These are phyloP conservation scores for Epichloe amarillans DNA, from an alignment of 2,329 filamentous ascomycete species.

Conservation along the genomic window DNA sequence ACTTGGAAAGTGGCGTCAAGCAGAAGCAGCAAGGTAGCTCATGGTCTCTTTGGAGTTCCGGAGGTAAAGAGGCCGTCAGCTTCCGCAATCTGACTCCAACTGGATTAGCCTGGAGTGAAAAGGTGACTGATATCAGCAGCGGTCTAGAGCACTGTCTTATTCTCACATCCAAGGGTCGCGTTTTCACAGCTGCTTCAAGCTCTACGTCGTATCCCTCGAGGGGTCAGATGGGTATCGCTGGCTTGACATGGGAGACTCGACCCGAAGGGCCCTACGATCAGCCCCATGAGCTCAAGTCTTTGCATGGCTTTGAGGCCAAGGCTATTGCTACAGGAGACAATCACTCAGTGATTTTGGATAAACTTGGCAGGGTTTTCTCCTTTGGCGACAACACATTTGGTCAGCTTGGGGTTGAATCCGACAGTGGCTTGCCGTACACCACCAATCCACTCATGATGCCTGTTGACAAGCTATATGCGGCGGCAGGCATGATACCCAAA, in stretches of 20 bases:
- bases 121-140: constrained; percentile 57
- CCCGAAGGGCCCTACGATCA: constrained; percentile 68
- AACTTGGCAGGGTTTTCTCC: constrained; percentile 62
- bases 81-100: constrained; percentile 60
- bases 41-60: constrained; percentile 60
- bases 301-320: constrained; percentile 57
- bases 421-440: constrained; percentile 44
- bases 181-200: constrained; percentile 80
- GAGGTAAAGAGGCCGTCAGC: constrained; percentile 34
- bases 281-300: constrained; percentile 61
- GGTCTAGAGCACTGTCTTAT: constrained; percentile 80
- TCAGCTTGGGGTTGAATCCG: constrained; percentile 75
- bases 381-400: constrained; percentile 88
- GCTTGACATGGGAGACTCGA: constrained; percentile 65
- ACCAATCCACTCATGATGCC: constrained; percentile 61
- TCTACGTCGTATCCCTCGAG: constrained; percentile 63
- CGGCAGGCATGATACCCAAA: constrained; percentile 45
- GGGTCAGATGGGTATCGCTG: constrained; percentile 80
- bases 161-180: constrained; percentile 68
- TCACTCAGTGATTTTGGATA: constrained; percentile 70
- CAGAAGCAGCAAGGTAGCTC: constrained; percentile 36
- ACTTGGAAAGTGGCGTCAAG: constrained; percentile 55
- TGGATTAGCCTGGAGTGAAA: constrained; percentile 55
- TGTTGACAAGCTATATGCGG: constrained; percentile 58
- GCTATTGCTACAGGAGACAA: constrained; percentile 75